Conservation (phyloP, 495 filamentous ascomycete species). For the Penicillium turbatum region DNA sequence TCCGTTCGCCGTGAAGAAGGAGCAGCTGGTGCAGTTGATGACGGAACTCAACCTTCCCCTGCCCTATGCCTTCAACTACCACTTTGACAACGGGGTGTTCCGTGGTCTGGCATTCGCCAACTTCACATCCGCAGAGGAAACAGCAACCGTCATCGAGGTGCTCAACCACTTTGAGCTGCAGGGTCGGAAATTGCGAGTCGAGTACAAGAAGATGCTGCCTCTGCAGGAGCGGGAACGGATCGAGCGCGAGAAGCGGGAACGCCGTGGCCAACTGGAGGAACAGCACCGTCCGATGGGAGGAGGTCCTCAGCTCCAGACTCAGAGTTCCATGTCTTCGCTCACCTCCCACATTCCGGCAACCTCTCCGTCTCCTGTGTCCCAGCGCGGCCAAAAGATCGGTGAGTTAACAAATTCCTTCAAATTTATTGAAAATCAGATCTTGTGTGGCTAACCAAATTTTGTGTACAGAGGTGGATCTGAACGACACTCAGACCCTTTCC, state of each 20-base stretch:
- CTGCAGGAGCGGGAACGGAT: conserved; percentile 92
- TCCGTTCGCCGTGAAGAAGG: conserved; percentile 96
- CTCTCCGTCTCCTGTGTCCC: conserved; percentile 68
- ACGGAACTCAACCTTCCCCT: conserved; percentile 84
- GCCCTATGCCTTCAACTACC: conserved; percentile 98
- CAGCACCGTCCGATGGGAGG: conserved; percentile 75
- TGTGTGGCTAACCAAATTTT: conserved; percentile 22
- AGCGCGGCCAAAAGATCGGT: conserved; percentile 60
- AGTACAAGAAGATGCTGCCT: conserved; percentile 99
- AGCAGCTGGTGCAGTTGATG: conserved; percentile 89
- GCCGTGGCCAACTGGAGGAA: conserved; percentile 92
- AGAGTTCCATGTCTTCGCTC: conserved; percentile 79
- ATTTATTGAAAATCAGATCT: conserved; percentile 4
- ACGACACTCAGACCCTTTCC: conserved; percentile 79
- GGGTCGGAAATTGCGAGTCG: conserved; percentile 87
- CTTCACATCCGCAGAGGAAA: conserved; percentile 93
- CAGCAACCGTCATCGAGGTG: conserved; percentile 78
- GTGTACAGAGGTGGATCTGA: conserved; percentile 73
- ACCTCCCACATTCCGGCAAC: conserved; percentile 64
- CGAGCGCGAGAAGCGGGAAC: conserved; percentile 94
- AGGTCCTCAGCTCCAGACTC: conserved; percentile 63
- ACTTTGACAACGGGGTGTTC: conserved; percentile 98
- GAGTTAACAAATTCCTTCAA: conserved; percentile 23
- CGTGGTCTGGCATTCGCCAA: conserved; percentile 95
- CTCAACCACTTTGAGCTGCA: conserved; percentile 95